Evolutionary conservation across 2,329 filamentous ascomycete genomes (phyloP).

Genomic region (Dryadomyces quercus-mongolicae): DNA sequence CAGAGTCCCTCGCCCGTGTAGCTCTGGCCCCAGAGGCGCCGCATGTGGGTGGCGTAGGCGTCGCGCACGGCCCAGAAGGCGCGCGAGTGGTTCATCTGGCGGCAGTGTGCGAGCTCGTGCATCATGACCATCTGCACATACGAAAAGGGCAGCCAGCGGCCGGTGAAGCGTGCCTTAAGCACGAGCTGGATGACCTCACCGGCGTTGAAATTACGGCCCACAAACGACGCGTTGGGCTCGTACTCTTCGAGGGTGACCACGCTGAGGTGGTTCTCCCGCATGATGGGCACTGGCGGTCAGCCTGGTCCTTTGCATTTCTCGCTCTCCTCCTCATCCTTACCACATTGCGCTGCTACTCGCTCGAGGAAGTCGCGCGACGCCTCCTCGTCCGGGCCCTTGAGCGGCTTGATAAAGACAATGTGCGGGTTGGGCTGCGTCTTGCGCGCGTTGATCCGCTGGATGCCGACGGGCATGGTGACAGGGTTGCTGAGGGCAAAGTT

Average conservation of each 20-base stretch:
- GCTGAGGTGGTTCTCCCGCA: conserved; percentile 51
- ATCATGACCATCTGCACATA: conserved; percentile 95
- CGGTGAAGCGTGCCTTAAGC: conserved; percentile 50
- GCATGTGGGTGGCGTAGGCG: conserved; percentile 58
- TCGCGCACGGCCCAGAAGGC: conserved; percentile 75
- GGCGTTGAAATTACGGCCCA: conserved; percentile 82
- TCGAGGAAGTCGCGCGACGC: conserved; percentile 60
- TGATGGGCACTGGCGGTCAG: conserved; percentile 44
- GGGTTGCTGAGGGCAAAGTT: too few relatives aligned
- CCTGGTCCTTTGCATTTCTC: background rate
- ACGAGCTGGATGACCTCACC: conserved; percentile 82
- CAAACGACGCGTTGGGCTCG: conserved; percentile 68
- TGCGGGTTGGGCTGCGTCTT: conserved; percentile 62
- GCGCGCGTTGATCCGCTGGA: conserved; percentile 66
- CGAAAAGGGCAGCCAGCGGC: conserved; percentile 66
- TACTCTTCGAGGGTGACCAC: conserved; percentile 70
- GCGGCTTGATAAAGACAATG: conserved; percentile 77
- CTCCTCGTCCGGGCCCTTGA: conserved; percentile 50
- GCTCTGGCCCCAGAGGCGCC: conserved; percentile 51
- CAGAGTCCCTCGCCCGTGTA: conserved; percentile 79
- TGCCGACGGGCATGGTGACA: conserved; percentile 61
- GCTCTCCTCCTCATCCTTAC: conserved; percentile 24
- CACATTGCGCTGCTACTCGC: conserved; percentile 69
- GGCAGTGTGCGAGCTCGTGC: conserved; percentile 80
- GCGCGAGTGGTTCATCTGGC: conserved; percentile 80